These are phyloP conservation scores for Camellia granthamiana DNA, from an alignment of 148 eudicot genomes.

Conservation along the genomic window DNA sequence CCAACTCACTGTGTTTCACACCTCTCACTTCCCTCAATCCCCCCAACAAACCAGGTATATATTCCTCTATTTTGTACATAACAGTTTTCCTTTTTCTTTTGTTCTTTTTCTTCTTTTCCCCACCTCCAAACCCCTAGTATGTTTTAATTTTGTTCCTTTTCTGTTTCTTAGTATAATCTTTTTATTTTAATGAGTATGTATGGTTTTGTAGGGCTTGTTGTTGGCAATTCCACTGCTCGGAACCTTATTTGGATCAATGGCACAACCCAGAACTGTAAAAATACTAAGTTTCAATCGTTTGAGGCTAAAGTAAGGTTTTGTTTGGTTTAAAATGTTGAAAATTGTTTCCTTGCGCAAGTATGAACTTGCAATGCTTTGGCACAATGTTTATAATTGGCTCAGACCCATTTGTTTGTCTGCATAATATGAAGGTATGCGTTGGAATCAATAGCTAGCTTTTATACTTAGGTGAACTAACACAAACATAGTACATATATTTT, in stretches of 20 bases:
- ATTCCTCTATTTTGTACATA: neutral
- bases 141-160: neutral
- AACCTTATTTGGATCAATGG: slow-evolving; percentile 26
- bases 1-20: slow-evolving; percentile 31
- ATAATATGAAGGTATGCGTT: neutral
- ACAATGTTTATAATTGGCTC: neutral
- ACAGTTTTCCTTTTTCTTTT: too few species aligned
- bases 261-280: slow-evolving; percentile 18
- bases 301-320: slow-evolving; percentile 23
- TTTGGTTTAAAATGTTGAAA: neutral
- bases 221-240: slow-evolving; percentile 15
- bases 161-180: neutral
- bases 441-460: neutral
- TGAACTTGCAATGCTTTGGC: neutral
- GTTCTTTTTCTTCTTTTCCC: neutral
- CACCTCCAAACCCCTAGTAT: neutral
- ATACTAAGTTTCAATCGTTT: slow-evolving; percentile 22
- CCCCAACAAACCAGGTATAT: slow-evolving; percentile 27
- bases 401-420: neutral
- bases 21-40: slow-evolving; percentile 28
- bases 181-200: neutral
- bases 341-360: neutral
- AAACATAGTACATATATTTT: neutral
- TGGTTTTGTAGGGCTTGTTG: slow-evolving; percentile 21
- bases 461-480: neutral